A percentile compares a stretch with the other conserved stretches of the same genome.
These are phyloP conservation scores for Trichomonascus vanleenenianus DNA, from an alignment of 805 yeast genomes.

Conservation along the genomic window DNA sequence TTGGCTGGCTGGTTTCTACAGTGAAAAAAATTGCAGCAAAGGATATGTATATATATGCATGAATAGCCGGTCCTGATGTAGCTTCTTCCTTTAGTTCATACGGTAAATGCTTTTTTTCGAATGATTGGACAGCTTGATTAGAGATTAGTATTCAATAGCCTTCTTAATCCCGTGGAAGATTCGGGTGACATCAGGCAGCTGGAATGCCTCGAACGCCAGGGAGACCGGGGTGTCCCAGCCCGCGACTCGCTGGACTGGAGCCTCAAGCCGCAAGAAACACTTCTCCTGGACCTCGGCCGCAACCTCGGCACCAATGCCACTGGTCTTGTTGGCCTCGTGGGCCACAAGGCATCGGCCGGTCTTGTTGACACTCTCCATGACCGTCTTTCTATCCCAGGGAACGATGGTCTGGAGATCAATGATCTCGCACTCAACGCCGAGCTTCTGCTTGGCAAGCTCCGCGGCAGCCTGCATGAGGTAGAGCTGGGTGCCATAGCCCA, in stretches of 20 bases:
- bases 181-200: slow-evolving; percentile 71
- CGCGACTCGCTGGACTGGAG: slow-evolving; percentile 90
- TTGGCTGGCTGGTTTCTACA: too few relatives aligned
- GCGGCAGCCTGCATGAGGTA: slow-evolving; percentile 77
- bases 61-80: too few relatives aligned
- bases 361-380: slow-evolving; percentile 74
- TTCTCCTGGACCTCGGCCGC: slow-evolving; percentile 93
- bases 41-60: too few relatives aligned
- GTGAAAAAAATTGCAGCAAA: too few relatives aligned
- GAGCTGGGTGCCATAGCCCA: slow-evolving; percentile 80
- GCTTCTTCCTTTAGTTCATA: too few relatives aligned
- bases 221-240: slow-evolving; percentile 98
- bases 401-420: slow-evolving; percentile 85
- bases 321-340: slow-evolving; percentile 87
- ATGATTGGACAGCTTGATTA: background rate
- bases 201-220: slow-evolving; percentile 89
- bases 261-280: slow-evolving; percentile 86
- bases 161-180: slow-evolving; percentile 25
- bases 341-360: slow-evolving; percentile 79
- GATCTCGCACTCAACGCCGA: slow-evolving; percentile 79
- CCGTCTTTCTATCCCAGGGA: slow-evolving; percentile 81
- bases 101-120: too few relatives aligned
- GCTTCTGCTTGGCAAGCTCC: slow-evolving; percentile 61
- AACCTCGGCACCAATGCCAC: slow-evolving; percentile 91
- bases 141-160: slow-evolving; percentile 20